Percentiles rank a stretch among this genome's conserved stretches.
These are phyloP conservation scores for Decorospora gaudefroyi DNA, from an alignment of 2,329 filamentous ascomycete genomes.

Conservation along the genomic window DNA sequence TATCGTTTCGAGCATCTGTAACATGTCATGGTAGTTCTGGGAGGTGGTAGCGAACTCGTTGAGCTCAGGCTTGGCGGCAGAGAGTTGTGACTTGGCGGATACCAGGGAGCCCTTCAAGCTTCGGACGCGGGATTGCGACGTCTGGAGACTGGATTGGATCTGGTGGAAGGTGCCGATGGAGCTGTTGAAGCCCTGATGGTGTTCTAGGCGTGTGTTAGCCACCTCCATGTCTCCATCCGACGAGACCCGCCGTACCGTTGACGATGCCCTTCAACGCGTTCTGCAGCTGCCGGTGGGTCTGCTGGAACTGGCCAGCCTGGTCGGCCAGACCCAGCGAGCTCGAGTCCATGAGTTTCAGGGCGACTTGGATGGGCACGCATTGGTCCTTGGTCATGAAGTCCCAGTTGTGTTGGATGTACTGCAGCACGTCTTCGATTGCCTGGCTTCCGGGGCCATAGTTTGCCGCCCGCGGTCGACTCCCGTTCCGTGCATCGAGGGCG, in stretches of 20 bases:
- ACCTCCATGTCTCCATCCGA: too few species aligned
- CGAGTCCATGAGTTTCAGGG: slow-evolving; percentile 90
- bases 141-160: slow-evolving; percentile 90
- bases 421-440: slow-evolving; percentile 65
- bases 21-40: slow-evolving; percentile 85
- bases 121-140: slow-evolving; percentile 83
- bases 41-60: slow-evolving; percentile 86
- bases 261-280: slow-evolving; percentile 91
- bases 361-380: slow-evolving; percentile 90
- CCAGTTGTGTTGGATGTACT: slow-evolving; percentile 87
- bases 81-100: slow-evolving; percentile 77
- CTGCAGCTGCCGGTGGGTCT: slow-evolving; percentile 86
- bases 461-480: slow-evolving; percentile 34
- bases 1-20: slow-evolving; percentile 80
- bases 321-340: slow-evolving; percentile 92
- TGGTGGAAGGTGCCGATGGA: slow-evolving; percentile 99
- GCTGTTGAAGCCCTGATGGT: slow-evolving; percentile 98
- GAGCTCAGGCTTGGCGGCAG: slow-evolving; percentile 85
- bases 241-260: slow-evolving; percentile 58
- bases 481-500: too few species aligned
- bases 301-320: slow-evolving; percentile 82
- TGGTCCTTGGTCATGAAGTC: slow-evolving; percentile 85
- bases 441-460: slow-evolving; percentile 49
- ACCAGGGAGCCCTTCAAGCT: slow-evolving; percentile 80
- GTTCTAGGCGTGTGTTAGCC: slow-evolving; percentile 59